These are phyloP conservation scores for Dryas drummondii DNA, from an alignment of 306 rosid genomes.

Conservation along the genomic window DNA sequence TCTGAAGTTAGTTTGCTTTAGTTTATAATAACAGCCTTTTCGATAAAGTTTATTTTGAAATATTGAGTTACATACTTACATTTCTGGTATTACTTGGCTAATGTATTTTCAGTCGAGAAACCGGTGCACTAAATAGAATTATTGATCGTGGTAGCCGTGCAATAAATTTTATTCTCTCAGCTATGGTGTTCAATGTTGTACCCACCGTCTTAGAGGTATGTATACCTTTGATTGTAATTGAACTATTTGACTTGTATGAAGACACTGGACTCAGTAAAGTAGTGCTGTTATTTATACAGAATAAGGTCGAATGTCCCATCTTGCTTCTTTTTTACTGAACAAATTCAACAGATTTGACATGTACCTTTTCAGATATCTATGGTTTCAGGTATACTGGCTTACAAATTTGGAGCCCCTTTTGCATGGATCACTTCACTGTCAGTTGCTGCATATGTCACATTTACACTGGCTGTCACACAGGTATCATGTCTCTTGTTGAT, in stretches of 20 bases:
- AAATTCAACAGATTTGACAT: constrained; percentile 58
- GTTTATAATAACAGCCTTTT: neutral
- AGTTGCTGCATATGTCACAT: constrained; percentile 81
- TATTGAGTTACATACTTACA: neutral
- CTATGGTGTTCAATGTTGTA: constrained; percentile 95
- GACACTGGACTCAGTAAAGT: constrained; percentile 12
- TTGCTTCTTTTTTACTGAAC: constrained; percentile 32
- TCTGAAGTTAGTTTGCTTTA: neutral
- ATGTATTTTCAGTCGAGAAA: constrained; percentile 73
- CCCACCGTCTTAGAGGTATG: constrained; percentile 97
- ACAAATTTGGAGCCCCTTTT: constrained; percentile 94
- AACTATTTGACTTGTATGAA: constrained; percentile 14
- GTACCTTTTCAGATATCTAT: constrained; percentile 82
- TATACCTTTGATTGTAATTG: constrained; percentile 20
- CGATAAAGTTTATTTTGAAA: neutral
- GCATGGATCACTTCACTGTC: constrained; percentile 93
- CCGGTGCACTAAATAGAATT: constrained; percentile 89
- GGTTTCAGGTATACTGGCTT: constrained; percentile 98
- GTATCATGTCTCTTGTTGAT: constrained; percentile 39
- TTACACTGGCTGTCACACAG: constrained; percentile 88
- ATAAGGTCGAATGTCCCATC: constrained; percentile 19
- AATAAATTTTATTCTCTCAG: constrained; percentile 86
- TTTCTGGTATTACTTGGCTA: constrained; percentile 15
- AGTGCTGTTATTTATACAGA: constrained; percentile 1
- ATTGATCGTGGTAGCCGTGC: constrained; percentile 99